Evolutionary conservation across 108 stramenopile genomes (phyloP), one percentile per base, ranked within the genome.

Genomic region (Cyclostephanos tholiformis): DNA sequence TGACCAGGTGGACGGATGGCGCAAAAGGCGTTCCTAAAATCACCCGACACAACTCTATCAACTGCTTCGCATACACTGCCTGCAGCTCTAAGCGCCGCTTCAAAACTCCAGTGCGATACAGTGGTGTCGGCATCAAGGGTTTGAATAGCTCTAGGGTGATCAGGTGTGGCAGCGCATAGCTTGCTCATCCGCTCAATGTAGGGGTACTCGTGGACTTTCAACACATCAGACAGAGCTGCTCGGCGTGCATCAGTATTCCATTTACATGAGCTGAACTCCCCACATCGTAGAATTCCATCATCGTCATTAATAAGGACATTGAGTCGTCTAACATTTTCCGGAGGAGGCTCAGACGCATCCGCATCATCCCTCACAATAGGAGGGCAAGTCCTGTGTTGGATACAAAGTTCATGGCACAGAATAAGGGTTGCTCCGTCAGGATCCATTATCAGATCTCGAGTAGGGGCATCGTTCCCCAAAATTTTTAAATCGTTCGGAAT

Each of bases 1-100:
- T 99, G 99, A 38, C 99, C 99, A 3, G 99, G 99, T 22, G 99
- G 99, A 30, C 99, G 91, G 53, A 99, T 87, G 4, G 94, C 94
- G 65, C 97, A 98, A 76, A 99, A 99, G 13, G 94, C 89, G 80
- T 92, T 92, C 43, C 91, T 84, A 67, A 69, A 71, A 62, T 96
- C 91, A 13, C 91, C 91, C 0, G 89, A 75, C 67, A 96, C 79
- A 43, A 96, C 90, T 65, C 82, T 85, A 62, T 96, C 95, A 22
- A 96, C 91, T 20, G 95, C 92, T 72, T 96, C 89, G 55, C 92
- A 93, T 0, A 96, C 91, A 77, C 89, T 89, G 11, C 95, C 95
- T n/a, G 92, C 92, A 39, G 95, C 95, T 43, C 92, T 75, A 25
- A 96, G 36, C 1, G 95, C 95, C 16, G 95, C 88, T 59, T 96